Evolutionary conservation across 805 yeast genomes (phyloP).

Genomic region (Ascoidea rubescens): DNA sequence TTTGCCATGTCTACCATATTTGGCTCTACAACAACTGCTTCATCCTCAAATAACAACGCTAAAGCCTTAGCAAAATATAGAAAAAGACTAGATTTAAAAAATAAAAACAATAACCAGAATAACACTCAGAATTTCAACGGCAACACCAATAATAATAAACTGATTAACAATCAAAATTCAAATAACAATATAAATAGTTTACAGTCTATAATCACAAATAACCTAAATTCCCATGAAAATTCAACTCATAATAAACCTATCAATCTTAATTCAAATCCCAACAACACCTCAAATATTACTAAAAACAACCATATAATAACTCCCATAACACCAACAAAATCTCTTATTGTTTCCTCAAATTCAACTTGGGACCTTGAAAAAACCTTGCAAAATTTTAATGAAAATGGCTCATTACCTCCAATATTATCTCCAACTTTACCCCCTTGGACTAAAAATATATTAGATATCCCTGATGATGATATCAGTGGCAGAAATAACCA

Average conservation of each 20-base stretch:
- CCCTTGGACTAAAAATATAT: conserved; percentile 5
- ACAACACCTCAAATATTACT: too few species aligned
- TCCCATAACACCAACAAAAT: too few species aligned
- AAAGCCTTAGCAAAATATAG: background rate
- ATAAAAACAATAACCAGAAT: too few species aligned
- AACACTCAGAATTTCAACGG: background rate
- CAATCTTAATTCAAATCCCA: background rate
- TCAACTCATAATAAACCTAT: background rate
- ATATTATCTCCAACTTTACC: conserved; percentile 9
- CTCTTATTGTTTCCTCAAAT: background rate
- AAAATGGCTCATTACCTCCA: conserved; percentile 8
- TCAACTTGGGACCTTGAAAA: conserved; percentile 2
- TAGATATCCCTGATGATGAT: background rate
- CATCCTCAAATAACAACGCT: background rate
- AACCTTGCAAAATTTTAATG: conserved; percentile 3
- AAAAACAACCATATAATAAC: too few species aligned
- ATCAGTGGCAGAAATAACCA: background rate
- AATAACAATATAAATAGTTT: too few species aligned
- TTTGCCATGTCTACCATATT: background rate
- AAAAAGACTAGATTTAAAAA: too few species aligned
- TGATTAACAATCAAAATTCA: background rate
- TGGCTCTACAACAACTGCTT: background rate
- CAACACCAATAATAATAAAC: background rate
- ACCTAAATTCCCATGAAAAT: background rate
- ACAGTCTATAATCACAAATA: background rate